These are phyloP conservation scores for Rhododendron henanense DNA, from an alignment of 148 eudicot species.

Conservation along the genomic window DNA sequence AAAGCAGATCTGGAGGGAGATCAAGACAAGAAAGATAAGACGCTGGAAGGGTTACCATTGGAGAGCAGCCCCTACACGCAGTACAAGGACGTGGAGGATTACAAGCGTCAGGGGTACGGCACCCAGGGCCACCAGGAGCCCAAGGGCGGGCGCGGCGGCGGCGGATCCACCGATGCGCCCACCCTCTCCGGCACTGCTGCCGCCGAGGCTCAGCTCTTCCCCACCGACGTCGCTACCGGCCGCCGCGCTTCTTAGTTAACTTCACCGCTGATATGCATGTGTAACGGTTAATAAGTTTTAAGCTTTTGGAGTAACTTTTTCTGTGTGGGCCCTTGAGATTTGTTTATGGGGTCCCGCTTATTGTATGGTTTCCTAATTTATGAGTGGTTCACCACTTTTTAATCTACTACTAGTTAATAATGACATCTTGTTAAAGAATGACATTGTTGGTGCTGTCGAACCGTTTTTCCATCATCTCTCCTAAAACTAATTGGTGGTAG, in stretches of 20 bases:
- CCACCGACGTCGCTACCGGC: conserved; percentile 35
- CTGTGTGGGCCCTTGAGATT: not conserved
- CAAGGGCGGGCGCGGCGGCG: conserved; percentile 54
- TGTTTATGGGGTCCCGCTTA: not conserved
- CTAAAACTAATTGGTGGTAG: too few relatives aligned
- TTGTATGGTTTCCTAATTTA: not conserved
- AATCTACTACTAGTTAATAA: not conserved
- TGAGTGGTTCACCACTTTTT: not conserved
- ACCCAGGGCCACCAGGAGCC: conserved; percentile 66
- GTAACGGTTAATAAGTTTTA: not conserved
- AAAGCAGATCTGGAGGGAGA: not conserved
- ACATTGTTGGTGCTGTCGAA: too few relatives aligned
- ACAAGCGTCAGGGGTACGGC: conserved; percentile 86
- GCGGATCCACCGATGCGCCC: conserved; percentile 73
- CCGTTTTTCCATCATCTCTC: too few relatives aligned
- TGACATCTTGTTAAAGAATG: not conserved
- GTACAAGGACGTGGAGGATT: conserved; percentile 80
- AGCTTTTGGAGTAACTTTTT: not conserved
- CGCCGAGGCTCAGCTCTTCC: conserved; percentile 18
- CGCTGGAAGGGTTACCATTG: conserved; percentile 44
- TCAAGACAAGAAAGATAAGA: conserved; percentile 13
- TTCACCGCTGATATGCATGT: not conserved
- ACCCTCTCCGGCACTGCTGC: conserved; percentile 36
- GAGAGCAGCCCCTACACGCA: conserved; percentile 81
- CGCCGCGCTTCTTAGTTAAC: conserved; percentile 34